These are phyloP conservation scores for Cercospora sp. DNA, from an alignment of 2,329 filamentous ascomycete species.

Conservation along the genomic window DNA sequence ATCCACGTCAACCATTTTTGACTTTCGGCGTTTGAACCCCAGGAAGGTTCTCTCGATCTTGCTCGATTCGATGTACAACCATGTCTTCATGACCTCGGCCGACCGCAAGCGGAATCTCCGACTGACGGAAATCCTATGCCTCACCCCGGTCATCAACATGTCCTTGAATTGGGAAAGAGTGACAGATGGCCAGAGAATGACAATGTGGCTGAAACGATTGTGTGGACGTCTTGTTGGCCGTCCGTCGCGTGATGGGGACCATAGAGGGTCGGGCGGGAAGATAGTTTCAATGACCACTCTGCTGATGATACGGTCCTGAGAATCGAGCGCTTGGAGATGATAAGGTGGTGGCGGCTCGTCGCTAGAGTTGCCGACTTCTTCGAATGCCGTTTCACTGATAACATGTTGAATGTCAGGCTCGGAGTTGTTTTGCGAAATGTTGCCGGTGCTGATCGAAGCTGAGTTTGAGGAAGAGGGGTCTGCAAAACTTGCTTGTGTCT, in stretches of 20 bases:
- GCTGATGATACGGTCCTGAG: neutral
- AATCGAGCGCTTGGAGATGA: neutral
- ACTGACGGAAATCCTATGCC: neutral
- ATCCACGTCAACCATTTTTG: neutral
- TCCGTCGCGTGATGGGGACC: neutral
- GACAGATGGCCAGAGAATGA: neutral
- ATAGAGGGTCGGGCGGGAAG: neutral
- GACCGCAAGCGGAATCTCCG: neutral
- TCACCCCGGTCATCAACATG: neutral
- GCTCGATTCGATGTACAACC: slow-evolving; percentile 3
- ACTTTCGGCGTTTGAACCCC: neutral
- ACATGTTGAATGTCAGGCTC: neutral
- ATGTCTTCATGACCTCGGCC: neutral
- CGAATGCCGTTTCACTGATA: neutral
- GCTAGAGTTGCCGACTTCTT: no score
- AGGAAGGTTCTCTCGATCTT: neutral
- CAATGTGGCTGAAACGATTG: neutral
- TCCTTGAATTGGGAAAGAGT: slow-evolving; percentile 5
- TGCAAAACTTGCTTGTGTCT: no score
- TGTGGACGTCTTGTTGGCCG: neutral
- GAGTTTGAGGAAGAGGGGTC: no score
- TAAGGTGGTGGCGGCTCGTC: neutral
- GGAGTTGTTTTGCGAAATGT: no score
- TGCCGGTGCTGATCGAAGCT: no score
- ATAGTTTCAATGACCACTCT: neutral